Evolutionary conservation across 805 yeast genomes (phyloP), one percentile per base, ranked within the genome.

Genomic region (Nematodospora valgi): DNA sequence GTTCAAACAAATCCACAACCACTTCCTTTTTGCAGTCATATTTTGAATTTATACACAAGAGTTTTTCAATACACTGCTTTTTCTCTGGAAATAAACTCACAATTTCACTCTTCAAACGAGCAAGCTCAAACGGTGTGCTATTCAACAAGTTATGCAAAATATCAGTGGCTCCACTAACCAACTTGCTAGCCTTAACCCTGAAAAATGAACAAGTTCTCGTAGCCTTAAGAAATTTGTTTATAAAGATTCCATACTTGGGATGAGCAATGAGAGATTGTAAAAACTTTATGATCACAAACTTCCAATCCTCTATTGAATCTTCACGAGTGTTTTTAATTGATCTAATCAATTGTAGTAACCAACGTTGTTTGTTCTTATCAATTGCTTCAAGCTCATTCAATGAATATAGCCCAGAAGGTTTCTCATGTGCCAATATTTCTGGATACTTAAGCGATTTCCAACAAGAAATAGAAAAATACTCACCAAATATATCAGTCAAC

Each of bases 311-410:
- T 7, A 21, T 21, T 8, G 9, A 21, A 8, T 8, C 9, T 21
- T 21, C 23, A 21, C 23, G 7, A 8, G 7, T 21, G 10, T 21
- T 21, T 8, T 10, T 10, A 21, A 21, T 20, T 5, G 26, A 12
- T 24, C 18, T 25, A 12, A 32, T 13, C 15, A 32, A 23, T 23
- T 24, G 24, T 7, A 26, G 14, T 18, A 32, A 25, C 35, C 35
- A 32, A 4, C 23, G 16, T 8, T 21, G 7, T 10, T 21, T 21
- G 7, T 21, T 21, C 23, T n/a, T n/a, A n/a, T n/a, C n/a, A n/a
- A n/a, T n/a, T n/a, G n/a, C n/a, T n/a, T n/a, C n/a, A n/a, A n/a
- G n/a, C n/a, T n/a, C n/a, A n/a, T n/a, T n/a, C n/a, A n/a, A n/a
- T n/a, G n/a, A n/a, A n/a, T n/a, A n/a, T n/a, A n/a, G n/a, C n/a